A percentile compares a stretch with the other conserved stretches of the same genome.
These are phyloP conservation scores for Suillus subluteus DNA, from an alignment of 768 basidiomycete species.

Conservation along the genomic window DNA sequence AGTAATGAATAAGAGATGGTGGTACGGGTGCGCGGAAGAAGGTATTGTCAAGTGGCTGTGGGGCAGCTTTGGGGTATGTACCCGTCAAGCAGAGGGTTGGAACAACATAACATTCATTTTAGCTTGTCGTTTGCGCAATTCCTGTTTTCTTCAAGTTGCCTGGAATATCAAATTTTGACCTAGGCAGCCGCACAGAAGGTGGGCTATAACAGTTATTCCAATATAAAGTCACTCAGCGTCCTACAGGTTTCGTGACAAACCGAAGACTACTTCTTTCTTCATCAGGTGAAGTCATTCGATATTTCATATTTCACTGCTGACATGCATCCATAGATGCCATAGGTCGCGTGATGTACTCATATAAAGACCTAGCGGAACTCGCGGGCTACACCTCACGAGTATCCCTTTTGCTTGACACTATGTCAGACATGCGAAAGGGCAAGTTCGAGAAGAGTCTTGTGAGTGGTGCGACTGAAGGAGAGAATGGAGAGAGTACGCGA, in stretches of 20 bases:
- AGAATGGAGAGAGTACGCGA: constrained; percentile 73
- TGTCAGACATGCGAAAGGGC: constrained; percentile 82
- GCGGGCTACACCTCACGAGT: constrained; percentile 96
- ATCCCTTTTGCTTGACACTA: constrained; percentile 84
- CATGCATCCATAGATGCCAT: constrained; percentile 70
- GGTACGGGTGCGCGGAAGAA: constrained; percentile 92
- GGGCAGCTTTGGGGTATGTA: constrained; percentile 88
- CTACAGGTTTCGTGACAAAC: constrained; percentile 93
- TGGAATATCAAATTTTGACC: constrained; percentile 64
- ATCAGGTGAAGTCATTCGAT: constrained; percentile 53
- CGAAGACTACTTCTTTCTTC: constrained; percentile 86
- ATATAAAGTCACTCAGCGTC: neutral
- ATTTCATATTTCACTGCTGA: constrained; percentile 6
- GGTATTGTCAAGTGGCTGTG: constrained; percentile 96
- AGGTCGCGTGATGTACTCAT: constrained; percentile 95
- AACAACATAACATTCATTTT: constrained; percentile 16
- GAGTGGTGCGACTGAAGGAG: constrained; percentile 69
- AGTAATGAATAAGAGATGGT: constrained; percentile 79
- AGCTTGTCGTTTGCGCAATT: constrained; percentile 89
- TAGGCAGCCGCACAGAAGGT: constrained; percentile 93
- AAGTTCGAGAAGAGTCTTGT: constrained; percentile 90
- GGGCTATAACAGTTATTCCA: constrained; percentile 8
- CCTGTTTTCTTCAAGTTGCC: constrained; percentile 91
- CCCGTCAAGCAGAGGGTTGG: neutral
- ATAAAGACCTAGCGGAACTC: constrained; percentile 94